Base-by-base conservation (phyloP, 31 red algal species). In the Endocladia muricata region DNA sequence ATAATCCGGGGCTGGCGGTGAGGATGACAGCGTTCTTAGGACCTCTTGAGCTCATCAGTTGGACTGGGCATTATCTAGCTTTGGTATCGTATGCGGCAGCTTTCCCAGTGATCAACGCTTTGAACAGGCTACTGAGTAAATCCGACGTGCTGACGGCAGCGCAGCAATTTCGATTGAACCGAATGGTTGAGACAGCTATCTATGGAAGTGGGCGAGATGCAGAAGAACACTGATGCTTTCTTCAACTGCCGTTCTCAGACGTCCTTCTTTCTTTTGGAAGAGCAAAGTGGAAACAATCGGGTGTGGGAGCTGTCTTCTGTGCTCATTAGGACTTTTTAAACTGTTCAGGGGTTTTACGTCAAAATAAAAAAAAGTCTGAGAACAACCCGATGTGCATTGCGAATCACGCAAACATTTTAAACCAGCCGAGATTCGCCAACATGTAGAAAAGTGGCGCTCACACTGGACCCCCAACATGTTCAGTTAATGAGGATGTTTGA, bases 21-120 rank as follows among this genome's bases (percentile, higher is more conserved):
- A 79, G 61, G 26, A 68, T 96, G 51, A 70, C 58, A 4, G 55
- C 74, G 33, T 81, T 93, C 41, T 41, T 93, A 36, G 90, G 90
- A 2, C 68, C 83, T 17, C 42, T 25, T 56, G 90, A 82, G 51
- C 42, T 93, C n/a, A 30, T 73, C 30, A 48, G 70, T 11, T 93
- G 90, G 90, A 71, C 59, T 35, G 37, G 82, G 31, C 90, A 93
- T 74, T 93, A 61, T 49, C 21, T 87, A 17, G 90, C 90, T 21
- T 77, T 93, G 49, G 33, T 83, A 34, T 44, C 28, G 26, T 93
- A 76, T 36, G 82, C 82, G n/a, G 76, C 71, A 37, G 72, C 67
- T 3, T 62, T 68, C 21, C 73, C 81, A 33, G 15, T 54, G 32
- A 13, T 84, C 35, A 1, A 55, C 13, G 1, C n/a, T 26, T 37